Evolutionary conservation across 352 stramenopile genomes (phyloP).

Genomic region (Pythium coloratum): DNA sequence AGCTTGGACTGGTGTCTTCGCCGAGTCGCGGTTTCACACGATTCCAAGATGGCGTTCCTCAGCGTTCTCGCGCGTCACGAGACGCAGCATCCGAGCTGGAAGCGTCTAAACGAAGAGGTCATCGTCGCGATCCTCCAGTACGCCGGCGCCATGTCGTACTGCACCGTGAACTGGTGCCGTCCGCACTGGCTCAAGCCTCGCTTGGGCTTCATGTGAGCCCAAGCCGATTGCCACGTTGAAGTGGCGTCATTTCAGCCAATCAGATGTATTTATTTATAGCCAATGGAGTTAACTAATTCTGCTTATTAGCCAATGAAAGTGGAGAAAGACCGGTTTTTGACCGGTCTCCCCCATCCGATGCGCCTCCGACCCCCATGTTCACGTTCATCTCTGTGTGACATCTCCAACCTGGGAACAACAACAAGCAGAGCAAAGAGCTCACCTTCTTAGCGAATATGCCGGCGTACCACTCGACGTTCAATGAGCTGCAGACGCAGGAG

Average conservation of each 20-base stretch:
- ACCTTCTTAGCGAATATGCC: slow-evolving; percentile 50
- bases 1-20: background rate
- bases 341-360: background rate
- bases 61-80: background rate
- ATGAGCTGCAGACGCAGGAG: slow-evolving; percentile 67
- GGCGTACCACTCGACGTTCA: slow-evolving; percentile 92
- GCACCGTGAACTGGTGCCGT: background rate
- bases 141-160: background rate
- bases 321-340: background rate
- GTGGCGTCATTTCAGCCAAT: background rate
- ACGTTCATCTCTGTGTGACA: slow-evolving; percentile 7
- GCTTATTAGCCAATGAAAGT: background rate
- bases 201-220: background rate
- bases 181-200: background rate
- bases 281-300: too few species aligned
- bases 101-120: background rate
- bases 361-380: background rate
- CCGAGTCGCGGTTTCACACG: background rate
- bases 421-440: background rate
- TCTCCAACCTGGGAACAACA: background rate
- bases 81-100: background rate
- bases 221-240: background rate
- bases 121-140: background rate
- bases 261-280: background rate
- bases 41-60: background rate